These are phyloP conservation scores for Aschersonia sp. DNA, from an alignment of 2,329 filamentous ascomycete species.

Conservation along the genomic window DNA sequence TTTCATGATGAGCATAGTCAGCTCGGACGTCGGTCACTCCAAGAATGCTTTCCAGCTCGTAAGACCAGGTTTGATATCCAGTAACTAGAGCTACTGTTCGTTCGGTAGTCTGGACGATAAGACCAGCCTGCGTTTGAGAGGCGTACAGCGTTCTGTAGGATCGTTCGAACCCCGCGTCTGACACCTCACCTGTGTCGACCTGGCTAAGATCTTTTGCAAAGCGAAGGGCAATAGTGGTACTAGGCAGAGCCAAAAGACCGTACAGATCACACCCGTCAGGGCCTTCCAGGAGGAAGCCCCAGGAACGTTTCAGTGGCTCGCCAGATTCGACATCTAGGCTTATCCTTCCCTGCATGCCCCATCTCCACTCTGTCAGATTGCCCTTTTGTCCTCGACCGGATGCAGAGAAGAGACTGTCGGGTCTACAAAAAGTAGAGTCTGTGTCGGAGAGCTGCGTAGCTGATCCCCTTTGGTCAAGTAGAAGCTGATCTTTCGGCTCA, in stretches of 20 bases:
- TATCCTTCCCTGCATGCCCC: constrained; percentile 56
- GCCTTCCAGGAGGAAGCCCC: constrained; percentile 28
- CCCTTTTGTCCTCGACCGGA: constrained; percentile 50
- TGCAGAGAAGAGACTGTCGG: constrained; percentile 50
- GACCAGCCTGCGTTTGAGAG: constrained; percentile 17
- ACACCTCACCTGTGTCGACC: constrained; percentile 25
- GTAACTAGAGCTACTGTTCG: constrained; percentile 25
- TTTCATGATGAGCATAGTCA: constrained; percentile 26
- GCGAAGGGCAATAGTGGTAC: constrained; percentile 31
- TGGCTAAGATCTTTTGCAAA: constrained; percentile 33
- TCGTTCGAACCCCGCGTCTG: constrained; percentile 33
- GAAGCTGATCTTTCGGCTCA: background rate
- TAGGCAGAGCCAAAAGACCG: constrained; percentile 33
- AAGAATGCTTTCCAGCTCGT: constrained; percentile 14
- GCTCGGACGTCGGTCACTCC: constrained; percentile 14
- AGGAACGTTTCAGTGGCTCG: constrained; percentile 34
- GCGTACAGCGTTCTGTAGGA: constrained; percentile 36
- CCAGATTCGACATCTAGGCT: constrained; percentile 39
- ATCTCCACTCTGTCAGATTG: constrained; percentile 52
- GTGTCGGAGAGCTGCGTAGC: background rate
- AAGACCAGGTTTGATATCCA: constrained; percentile 19
- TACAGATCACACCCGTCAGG: constrained; percentile 10
- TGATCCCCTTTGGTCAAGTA: background rate
- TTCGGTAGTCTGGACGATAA: constrained; percentile 41
- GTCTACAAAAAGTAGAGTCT: constrained; percentile 12